Evolutionary conservation across 1,284 basidiomycete genomes (phyloP), one percentile per base, ranked within the genome.

Genomic region (Volvariella volvacea): DNA sequence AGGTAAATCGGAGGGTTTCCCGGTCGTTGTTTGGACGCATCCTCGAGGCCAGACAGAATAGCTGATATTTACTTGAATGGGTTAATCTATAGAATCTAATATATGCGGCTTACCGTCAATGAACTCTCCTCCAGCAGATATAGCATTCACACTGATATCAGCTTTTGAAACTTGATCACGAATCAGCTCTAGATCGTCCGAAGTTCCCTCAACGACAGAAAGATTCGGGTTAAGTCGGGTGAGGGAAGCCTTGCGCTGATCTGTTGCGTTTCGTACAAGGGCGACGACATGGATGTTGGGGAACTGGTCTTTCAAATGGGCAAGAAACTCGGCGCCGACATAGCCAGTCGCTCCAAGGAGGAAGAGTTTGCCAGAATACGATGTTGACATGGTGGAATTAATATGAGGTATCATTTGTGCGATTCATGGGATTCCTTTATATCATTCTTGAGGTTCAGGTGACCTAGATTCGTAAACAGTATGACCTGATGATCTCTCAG

Each of bases 321-420:
- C 22, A 14, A 71, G 54, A 43, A 72, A 61, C 42, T 70, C 62
- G 10, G 62, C 63, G 30, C 68, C 69, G 14, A 70, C 50, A 52
- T 61, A 71, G n/a, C 70, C 69, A 3, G 67, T 69, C 2, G 66
- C 68, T 8, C 70, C 69, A n/a, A 71, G 53, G 45, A 71, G 58
- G 55, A 72, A 67, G 45, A 70, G 51, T 4, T 55, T 62, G 16
- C 34, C 34, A 36, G 7, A 6, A 28, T 28, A 28, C 6, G 25
- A 28, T 28, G 25, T 28, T 12, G 25, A 28, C 25, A 28, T 28
- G 6, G 25, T 28, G 25, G 25, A 28, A 12, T n/a, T n/a, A n/a
- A n/a, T n/a, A n/a, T n/a, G n/a, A n/a, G n/a, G n/a, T n/a, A n/a
- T n/a, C n/a, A n/a, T n/a, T n/a, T n/a, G n/a, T n/a, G n/a, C n/a